Percentiles rank a stretch among this genome's conserved stretches.
Evolutionary conservation across 1,139 yeast species (phyloP).

Genomic region (Scheffersomyces insectosa): DNA sequence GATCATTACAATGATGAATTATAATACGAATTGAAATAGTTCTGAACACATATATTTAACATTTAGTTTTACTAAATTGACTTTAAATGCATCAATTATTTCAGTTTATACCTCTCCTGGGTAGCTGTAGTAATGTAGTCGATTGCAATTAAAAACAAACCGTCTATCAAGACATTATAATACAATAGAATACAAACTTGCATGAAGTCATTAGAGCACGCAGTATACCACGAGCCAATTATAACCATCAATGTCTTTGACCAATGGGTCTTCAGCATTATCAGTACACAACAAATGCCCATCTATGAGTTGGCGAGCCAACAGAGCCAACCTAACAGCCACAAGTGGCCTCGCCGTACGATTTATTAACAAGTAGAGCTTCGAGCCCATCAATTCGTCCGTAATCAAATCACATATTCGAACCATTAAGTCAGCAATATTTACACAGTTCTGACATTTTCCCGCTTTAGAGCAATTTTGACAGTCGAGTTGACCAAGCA

Average conservation of each 20-base stretch:
- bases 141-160: too few relatives aligned
- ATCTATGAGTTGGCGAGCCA: neutral
- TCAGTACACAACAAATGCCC: neutral
- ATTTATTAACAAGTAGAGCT: neutral
- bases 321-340: neutral
- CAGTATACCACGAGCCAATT: conserved; percentile 8
- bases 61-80: too few relatives aligned
- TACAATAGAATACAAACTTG: too few relatives aligned
- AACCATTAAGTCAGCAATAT: neutral
- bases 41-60: conserved; percentile 1
- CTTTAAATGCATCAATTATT: too few relatives aligned
- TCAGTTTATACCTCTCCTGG: too few relatives aligned
- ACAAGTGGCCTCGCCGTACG: neutral
- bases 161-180: too few relatives aligned
- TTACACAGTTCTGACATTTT: neutral
- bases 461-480: too few relatives aligned
- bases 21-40: neutral
- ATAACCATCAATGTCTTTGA: neutral
- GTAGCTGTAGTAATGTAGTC: too few relatives aligned
- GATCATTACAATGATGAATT: conserved; percentile 15
- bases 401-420: neutral
- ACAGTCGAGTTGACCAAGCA: neutral
- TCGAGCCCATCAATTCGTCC: neutral
- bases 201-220: too few relatives aligned
- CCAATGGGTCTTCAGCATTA: neutral